Conservation (phyloP, 768 basidiomycete genomes). For the Trametes sanguinea region DNA sequence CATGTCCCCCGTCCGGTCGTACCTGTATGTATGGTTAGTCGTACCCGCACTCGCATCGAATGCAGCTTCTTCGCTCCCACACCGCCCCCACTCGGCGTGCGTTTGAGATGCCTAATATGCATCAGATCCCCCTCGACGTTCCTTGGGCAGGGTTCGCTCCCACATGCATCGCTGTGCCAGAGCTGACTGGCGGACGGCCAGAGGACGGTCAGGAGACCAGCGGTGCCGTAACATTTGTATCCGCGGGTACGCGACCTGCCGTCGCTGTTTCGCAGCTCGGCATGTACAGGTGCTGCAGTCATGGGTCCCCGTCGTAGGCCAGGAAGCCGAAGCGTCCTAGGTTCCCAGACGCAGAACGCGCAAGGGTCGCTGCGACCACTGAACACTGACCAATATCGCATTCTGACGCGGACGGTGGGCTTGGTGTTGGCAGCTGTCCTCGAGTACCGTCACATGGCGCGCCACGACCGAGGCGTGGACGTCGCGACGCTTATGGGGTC, state of each 20-base stretch:
- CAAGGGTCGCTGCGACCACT: background rate
- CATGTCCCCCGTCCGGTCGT: background rate
- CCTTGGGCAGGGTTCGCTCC: background rate
- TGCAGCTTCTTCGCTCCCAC: background rate
- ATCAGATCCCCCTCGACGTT: too few relatives aligned
- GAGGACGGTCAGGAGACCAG: conserved; percentile 12
- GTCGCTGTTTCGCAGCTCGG: conserved; percentile 14
- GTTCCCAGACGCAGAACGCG: background rate
- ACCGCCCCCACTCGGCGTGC: background rate
- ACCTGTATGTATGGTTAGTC: conserved; percentile 9
- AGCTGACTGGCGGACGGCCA: background rate
- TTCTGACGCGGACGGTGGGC: background rate
- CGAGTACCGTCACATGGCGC: conserved; percentile 1
- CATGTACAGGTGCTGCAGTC: conserved; percentile 1
- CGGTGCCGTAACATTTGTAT: conserved; percentile 8
- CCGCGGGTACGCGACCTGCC: conserved; percentile 1
- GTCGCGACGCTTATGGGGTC: background rate
- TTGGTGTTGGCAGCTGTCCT: background rate
- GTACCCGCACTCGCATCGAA: background rate
- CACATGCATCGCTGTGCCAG: background rate
- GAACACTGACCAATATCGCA: background rate
- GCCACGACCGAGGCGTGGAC: background rate
- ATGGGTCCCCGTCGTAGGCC: background rate
- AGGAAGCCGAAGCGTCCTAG: background rate
- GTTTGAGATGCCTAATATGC: background rate